Conservation (phyloP, 441 rosid species). For the Flueggea neowawraea region DNA sequence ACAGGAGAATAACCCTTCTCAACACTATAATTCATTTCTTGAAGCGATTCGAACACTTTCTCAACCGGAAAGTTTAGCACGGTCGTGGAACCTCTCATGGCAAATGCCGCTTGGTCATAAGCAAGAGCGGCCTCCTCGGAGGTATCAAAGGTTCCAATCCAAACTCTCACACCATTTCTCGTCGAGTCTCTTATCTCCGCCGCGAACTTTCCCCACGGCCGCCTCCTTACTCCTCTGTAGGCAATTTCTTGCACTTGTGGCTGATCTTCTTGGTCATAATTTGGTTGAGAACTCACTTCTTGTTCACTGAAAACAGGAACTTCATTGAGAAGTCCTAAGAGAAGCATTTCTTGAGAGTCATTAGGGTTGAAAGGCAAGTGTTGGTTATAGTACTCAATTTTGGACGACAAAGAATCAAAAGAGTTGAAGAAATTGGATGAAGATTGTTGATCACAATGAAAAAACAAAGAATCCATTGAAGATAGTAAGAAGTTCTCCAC, state of each 20-base stretch:
- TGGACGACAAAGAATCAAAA: conserved; percentile 22
- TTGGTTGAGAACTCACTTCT: conserved; percentile 27
- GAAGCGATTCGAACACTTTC: conserved; percentile 60
- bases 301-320: conserved; percentile 27
- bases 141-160: conserved; percentile 92
- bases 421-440: conserved; percentile 27
- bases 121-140: conserved; percentile 94
- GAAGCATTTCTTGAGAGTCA: conserved; percentile 86
- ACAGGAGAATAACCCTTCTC: conserved; percentile 71
- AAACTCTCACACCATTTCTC: conserved; percentile 67
- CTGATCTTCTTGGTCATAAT: conserved; percentile 23
- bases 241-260: conserved; percentile 32
- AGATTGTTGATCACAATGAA: conserved; percentile 25
- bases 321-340: conserved; percentile 51
- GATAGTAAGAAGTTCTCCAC: background rate
- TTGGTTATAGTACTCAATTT: conserved; percentile 6
- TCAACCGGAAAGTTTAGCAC: conserved; percentile 75
- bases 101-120: conserved; percentile 86
- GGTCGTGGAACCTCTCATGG: conserved; percentile 78
- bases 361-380: conserved; percentile 82
- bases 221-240: conserved; percentile 75
- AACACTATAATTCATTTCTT: conserved; percentile 30
- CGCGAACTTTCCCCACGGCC: conserved; percentile 94
- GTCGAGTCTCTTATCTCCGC: conserved; percentile 96
- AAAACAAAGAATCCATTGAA: conserved; percentile 29